Conservation (phyloP, 1,284 basidiomycete genomes). For the Pascua sp. region DNA sequence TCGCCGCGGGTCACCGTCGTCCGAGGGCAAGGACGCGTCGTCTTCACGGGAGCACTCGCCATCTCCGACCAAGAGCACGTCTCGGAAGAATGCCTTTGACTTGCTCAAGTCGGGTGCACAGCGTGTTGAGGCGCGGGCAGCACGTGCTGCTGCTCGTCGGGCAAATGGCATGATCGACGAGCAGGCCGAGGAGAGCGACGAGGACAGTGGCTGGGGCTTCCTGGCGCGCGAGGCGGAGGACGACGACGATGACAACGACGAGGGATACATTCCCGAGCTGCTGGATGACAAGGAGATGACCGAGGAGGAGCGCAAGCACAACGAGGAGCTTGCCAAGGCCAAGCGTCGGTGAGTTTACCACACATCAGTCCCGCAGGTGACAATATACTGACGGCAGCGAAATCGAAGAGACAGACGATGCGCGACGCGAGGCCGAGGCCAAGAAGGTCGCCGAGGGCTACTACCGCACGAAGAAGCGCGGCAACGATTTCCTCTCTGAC, state of each 20-base stretch:
- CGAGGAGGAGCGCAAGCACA: slow-evolving; percentile 25
- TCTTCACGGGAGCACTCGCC: too few species aligned
- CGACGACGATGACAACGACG: slow-evolving; percentile 29
- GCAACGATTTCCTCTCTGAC: slow-evolving; percentile 34
- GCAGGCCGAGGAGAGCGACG: slow-evolving; percentile 52
- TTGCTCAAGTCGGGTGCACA: slow-evolving; percentile 1
- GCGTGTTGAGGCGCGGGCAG: neutral
- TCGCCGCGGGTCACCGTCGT: too few species aligned
- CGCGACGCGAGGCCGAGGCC: slow-evolving; percentile 32
- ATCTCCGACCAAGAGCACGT: too few species aligned
- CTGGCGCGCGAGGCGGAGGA: slow-evolving; percentile 26
- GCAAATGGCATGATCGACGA: slow-evolving; percentile 23
- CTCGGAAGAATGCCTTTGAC: slow-evolving; percentile 11
- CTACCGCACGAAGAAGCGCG: slow-evolving; percentile 28
- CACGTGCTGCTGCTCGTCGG: slow-evolving; percentile 7
- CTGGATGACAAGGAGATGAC: slow-evolving; percentile 35
- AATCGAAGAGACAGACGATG: slow-evolving; percentile 35
- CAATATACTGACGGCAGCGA: slow-evolving; percentile 18
- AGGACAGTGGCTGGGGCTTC: slow-evolving; percentile 37
- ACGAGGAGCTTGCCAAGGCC: slow-evolving; percentile 30
- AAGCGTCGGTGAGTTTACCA: slow-evolving; percentile 31
- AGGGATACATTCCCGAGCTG: slow-evolving; percentile 32
- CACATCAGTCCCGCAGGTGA: too few species aligned
- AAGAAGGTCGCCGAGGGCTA: slow-evolving; percentile 37
- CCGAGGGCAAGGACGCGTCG: too few species aligned